phyloP scores from a whole-genome alignment of 768 basidiomycete species.

The Boletus insuetus region DNA sequence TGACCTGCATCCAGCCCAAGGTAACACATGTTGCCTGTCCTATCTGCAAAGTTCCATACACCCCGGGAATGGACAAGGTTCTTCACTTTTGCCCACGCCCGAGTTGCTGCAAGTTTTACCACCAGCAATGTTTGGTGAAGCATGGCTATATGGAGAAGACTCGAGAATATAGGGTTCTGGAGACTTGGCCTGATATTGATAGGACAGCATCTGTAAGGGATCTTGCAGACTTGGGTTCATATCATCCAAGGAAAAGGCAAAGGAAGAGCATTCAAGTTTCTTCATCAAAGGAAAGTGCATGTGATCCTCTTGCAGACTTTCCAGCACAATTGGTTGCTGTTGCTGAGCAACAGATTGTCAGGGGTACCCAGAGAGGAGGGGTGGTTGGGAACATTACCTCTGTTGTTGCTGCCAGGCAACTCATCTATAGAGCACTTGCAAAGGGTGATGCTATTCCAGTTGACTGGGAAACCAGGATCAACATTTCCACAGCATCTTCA shows the following conservation, averaged over 20 bases:
- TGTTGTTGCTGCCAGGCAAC: slow-evolving; percentile 45
- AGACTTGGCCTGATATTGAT: slow-evolving; percentile 38
- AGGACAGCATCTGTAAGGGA: slow-evolving; percentile 4
- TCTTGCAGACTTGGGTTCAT: not conserved
- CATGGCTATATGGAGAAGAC: slow-evolving; percentile 23
- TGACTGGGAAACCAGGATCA: slow-evolving; percentile 40
- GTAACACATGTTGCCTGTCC: slow-evolving; percentile 37
- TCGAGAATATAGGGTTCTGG: slow-evolving; percentile 30
- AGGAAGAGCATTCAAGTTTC: not conserved
- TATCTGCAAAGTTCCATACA: slow-evolving; percentile 46
- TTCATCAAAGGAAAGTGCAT: not conserved
- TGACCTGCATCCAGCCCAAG: slow-evolving; percentile 37
- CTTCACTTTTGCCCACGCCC: slow-evolving; percentile 62
- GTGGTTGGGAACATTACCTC: slow-evolving; percentile 49
- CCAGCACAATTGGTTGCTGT: slow-evolving; percentile 40
- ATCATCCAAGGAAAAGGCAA: slow-evolving; percentile 13
- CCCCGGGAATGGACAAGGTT: slow-evolving; percentile 37
- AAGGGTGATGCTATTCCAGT: slow-evolving; percentile 31
- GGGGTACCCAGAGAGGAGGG: slow-evolving; percentile 42
- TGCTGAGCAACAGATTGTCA: slow-evolving; percentile 54
- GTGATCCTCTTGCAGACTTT: slow-evolving; percentile 20
- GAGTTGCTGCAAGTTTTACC: slow-evolving; percentile 45
- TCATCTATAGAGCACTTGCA: slow-evolving; percentile 42
- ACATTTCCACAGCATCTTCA: slow-evolving; percentile 22
- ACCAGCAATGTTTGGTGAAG: slow-evolving; percentile 44